A percentile compares a stretch with the other conserved stretches of the same genome.
Evolutionary conservation across 2,329 filamentous ascomycete species (phyloP).

Genomic region (Neopestalotiopsis clavispora): DNA sequence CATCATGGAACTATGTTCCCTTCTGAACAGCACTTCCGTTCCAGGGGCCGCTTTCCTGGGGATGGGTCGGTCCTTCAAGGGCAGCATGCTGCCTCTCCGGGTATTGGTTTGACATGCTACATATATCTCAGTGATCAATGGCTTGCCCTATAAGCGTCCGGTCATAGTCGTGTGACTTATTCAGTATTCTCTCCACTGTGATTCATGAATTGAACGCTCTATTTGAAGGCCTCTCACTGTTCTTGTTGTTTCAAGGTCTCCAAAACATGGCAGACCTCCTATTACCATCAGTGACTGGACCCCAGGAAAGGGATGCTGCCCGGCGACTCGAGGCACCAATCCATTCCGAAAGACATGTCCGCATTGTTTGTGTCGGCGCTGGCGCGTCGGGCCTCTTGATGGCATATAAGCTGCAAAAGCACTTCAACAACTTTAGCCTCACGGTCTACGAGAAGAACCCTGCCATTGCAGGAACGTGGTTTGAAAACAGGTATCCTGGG

Average conservation of each 20-base stretch:
- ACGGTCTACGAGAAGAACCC: constrained; percentile 53
- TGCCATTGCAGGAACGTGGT: constrained; percentile 53
- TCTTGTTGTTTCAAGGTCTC: too few species aligned
- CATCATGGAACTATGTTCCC: constrained; percentile 10
- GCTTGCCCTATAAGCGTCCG: background rate
- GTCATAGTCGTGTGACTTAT: too few species aligned
- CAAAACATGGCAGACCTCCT: constrained; percentile 4
- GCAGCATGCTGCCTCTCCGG: background rate
- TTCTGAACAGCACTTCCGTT: constrained; percentile 2
- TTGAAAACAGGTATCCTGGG: constrained; percentile 52
- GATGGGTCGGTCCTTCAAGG: background rate
- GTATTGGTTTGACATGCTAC: background rate
- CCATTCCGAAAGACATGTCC: constrained; percentile 25
- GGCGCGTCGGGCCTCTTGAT: constrained; percentile 51
- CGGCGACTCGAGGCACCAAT: constrained; percentile 21
- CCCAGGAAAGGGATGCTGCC: constrained; percentile 7
- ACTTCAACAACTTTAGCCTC: constrained; percentile 45
- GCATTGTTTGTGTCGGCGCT: constrained; percentile 49
- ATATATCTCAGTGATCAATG: background rate
- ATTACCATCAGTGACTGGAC: background rate
- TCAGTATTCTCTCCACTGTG: too few species aligned
- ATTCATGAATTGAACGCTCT: too few species aligned
- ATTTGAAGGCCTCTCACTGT: too few species aligned
- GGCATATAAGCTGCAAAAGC: constrained; percentile 52
- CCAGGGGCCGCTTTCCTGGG: background rate